Evolutionary conservation across 2,329 filamentous ascomycete species (phyloP), one percentile per base, ranked within the genome.

Genomic region (Ophiostoma piceae): DNA sequence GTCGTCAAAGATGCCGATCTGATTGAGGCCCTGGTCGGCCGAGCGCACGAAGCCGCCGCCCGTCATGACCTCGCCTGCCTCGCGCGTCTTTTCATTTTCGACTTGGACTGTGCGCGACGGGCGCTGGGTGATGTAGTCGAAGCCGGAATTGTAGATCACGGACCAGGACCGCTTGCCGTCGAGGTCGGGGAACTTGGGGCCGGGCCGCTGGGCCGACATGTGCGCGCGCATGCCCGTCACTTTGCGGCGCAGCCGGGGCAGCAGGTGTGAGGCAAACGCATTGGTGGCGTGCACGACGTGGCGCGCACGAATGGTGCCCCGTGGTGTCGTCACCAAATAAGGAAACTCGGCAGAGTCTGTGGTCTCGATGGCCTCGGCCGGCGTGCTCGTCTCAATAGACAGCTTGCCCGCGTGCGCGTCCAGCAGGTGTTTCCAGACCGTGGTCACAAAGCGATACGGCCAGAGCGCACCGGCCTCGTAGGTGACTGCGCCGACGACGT

Each of bases 221-320:
- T 84, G 82, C 4, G 78, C 83, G 2, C 82, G 76, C 0, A 80
- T 71, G 0, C 83, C 80, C 0, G 82, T 80, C n/a, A 85, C 74
- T 60, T 79, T 81, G 9, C 80, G 79, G 2, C 79, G 77, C 1
- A 87, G 77, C 0, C 78, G 80, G 0, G 85, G 84, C 2, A 88
- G 74, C 0, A 88, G 80, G 67, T 85, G 81, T 0, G 81, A 76
- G 0, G 83, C 79, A 72, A 84, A 84, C 5, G 79, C 84, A 72
- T 89, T 88, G 1, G 85, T 88, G 8, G 84, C 84, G 72, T 89
- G 84, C 2, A 88, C 79, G 1, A 89, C 78, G 68, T 88, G 82
- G 0, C 78, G 77, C 8, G 84, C 79, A 3, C 74, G 75, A 43
- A 88, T 78, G 0, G 60, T 72, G 1, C 84, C 85, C 7, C 82